These are phyloP conservation scores for Botrytis medusae DNA, from an alignment of 2,329 filamentous ascomycete species.

Conservation along the genomic window DNA sequence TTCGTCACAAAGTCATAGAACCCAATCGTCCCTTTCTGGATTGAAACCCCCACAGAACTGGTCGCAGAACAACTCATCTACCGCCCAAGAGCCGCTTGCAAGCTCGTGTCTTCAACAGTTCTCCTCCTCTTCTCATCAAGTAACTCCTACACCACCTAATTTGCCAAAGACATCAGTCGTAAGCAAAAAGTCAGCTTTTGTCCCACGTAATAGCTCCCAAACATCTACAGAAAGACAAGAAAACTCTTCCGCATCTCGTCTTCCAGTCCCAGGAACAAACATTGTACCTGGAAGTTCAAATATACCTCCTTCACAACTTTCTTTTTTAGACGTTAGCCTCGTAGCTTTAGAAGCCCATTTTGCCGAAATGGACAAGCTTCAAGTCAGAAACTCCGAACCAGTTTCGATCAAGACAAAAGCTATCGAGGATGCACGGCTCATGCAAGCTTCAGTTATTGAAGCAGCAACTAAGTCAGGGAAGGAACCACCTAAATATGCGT, in stretches of 20 bases:
- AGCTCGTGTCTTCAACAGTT: neutral
- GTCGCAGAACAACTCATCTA: neutral
- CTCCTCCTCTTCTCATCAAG: neutral
- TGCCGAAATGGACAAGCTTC: constrained; percentile 25
- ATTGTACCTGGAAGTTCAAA: neutral
- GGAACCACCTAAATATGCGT: constrained; percentile 63
- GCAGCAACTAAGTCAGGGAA: constrained; percentile 59
- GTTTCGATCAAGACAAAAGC: constrained; percentile 32
- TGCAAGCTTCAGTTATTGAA: constrained; percentile 64
- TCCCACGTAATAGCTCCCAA: neutral
- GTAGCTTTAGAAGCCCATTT: constrained; percentile 16
- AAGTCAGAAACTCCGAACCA: constrained; percentile 25
- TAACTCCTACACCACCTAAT: neutral
- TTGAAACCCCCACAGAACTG: neutral
- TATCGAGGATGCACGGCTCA: constrained; percentile 67
- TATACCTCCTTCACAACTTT: neutral
- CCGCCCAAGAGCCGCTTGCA: neutral
- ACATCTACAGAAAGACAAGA: neutral
- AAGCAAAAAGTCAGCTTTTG: neutral
- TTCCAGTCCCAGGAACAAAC: neutral
- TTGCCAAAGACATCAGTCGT: neutral
- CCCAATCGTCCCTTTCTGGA: neutral
- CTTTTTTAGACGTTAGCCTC: constrained; percentile 22
- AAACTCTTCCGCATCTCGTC: neutral
- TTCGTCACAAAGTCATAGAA: neutral